Conservation (phyloP, 768 basidiomycete genomes). For the Calocera cornea region DNA sequence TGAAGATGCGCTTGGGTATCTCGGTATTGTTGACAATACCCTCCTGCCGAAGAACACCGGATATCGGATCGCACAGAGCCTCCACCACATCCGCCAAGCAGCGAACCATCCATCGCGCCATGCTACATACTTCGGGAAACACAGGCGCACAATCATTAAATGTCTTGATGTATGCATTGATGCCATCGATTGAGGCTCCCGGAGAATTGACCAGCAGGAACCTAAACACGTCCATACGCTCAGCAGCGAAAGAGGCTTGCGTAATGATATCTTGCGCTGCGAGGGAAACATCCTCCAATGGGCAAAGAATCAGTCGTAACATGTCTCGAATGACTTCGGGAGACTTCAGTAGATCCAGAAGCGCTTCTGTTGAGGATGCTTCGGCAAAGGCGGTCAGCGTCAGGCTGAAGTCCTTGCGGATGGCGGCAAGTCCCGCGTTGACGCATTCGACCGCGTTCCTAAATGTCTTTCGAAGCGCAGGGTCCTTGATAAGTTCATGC, state of each 20-base stretch:
- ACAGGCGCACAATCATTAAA: conserved; percentile 49
- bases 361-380: conserved; percentile 31
- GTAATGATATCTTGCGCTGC: conserved; percentile 70
- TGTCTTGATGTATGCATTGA: conserved; percentile 49
- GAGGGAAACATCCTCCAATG: conserved; percentile 55
- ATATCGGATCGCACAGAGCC: conserved; percentile 56
- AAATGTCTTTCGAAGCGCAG: background rate
- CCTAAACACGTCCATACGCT: conserved; percentile 75
- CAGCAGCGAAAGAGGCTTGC: conserved; percentile 79
- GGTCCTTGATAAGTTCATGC: conserved; percentile 35
- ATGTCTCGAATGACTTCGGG: conserved; percentile 46
- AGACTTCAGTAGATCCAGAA: conserved; percentile 41
- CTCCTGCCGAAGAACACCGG: conserved; percentile 48
- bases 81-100: conserved; percentile 90
- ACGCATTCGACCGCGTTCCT: conserved; percentile 5
- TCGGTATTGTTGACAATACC: conserved; percentile 26
- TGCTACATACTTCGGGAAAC: conserved; percentile 72
- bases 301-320: conserved; percentile 66
- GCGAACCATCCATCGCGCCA: conserved; percentile 82
- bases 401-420: conserved; percentile 50
- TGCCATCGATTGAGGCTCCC: conserved; percentile 51
- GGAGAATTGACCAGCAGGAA: conserved; percentile 58
- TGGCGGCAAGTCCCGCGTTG: conserved; percentile 20
- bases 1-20: conserved; percentile 42
- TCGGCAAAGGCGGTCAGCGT: conserved; percentile 53